Base-by-base conservation (phyloP, 208 protist species). In the Acanthamoeba healyi region DNA sequence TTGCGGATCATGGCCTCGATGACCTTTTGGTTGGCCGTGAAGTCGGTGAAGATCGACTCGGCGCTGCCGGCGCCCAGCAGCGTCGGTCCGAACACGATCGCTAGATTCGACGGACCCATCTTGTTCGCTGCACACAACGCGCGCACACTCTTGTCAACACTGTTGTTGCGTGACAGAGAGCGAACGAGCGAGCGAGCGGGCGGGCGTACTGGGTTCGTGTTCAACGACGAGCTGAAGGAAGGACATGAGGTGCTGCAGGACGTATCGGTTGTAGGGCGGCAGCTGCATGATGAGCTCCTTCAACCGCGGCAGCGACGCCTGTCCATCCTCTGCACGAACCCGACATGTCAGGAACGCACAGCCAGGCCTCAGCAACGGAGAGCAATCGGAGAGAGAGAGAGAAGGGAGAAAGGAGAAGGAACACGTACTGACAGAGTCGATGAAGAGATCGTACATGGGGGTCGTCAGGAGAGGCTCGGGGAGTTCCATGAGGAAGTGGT, bases 201-300 rank as follows among this genome's bases (percentile, higher is more conserved):
- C n/a, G 19, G 0, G 82, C 26, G 42, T 91, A 91, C 84, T 29
- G 26, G 36, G 56, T 32, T 92, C 58, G 26, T 92, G 29, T 6
- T 42, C 6, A 6, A 92, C 63, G 42, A 92, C 61, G 58, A 92
- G 87, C 38, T 77, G 61, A 32, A 92, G 61, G 58, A 92, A 74
- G 40, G 87, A 92, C 51, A 92, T 92, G 56, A 92, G 58, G 58
- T 92, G 87, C 36, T 92, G 87, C 32, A 92, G 61, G 17, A 74
- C 58, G 58, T 61, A 92, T 29, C 87, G 87, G 40, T 92, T 92
- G 56, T 49, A 92, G 29, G 61, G 54, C 1, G 87, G 87, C 49
- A 92, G 81, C 46, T 89, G 81, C 1, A 0, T 0, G 32, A 89
- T 61, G 29, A 89, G 81, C 12, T 61, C 40, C 61, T 10, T 42